phyloP scores from a whole-genome alignment of 495 filamentous ascomycete species.

The Jackrogersella multiformis region DNA sequence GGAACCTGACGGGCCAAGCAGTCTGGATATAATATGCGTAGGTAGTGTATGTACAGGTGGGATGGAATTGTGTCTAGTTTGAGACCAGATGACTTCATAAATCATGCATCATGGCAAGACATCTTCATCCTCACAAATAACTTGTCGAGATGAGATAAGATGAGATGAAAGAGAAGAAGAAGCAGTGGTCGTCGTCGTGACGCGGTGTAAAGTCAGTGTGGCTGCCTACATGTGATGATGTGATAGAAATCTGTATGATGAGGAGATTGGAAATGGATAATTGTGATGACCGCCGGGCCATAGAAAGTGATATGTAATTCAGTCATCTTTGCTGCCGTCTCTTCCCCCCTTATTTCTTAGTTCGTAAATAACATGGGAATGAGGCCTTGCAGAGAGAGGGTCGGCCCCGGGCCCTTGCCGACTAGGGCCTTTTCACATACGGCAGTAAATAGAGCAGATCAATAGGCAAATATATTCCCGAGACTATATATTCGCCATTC shows the following conservation, averaged over 20 bases:
- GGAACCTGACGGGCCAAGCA: constrained; percentile 30
- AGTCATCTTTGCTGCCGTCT: constrained; percentile 2
- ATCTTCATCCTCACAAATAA: constrained; percentile 1
- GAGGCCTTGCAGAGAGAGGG: constrained; percentile 30
- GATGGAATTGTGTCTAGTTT: constrained; percentile 25
- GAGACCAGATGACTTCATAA: constrained; percentile 26
- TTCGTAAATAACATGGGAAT: constrained; percentile 31
- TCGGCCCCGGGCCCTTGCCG: constrained; percentile 33
- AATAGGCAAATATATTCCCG: constrained; percentile 12
- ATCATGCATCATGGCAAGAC: constrained; percentile 21
- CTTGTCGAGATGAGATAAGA: constrained; percentile 8
- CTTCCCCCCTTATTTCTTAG: constrained; percentile 44
- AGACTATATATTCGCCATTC: not conserved
- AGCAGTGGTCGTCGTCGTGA: not conserved
- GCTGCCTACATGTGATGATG: constrained; percentile 33
- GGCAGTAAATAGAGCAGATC: constrained; percentile 40
- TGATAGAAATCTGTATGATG: constrained; percentile 15
- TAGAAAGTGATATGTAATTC: constrained; percentile 22
- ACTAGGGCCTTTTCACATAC: constrained; percentile 23
- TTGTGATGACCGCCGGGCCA: constrained; percentile 23
- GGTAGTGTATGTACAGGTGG: constrained; percentile 25
- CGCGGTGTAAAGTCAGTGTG: constrained; percentile 13
- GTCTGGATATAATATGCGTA: constrained; percentile 1
- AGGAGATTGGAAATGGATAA: constrained; percentile 13
- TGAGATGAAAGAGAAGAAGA: constrained; percentile 1